These are phyloP conservation scores for Debaryomyces subglobosus DNA, from an alignment of 1,139 yeast genomes.

Conservation along the genomic window DNA sequence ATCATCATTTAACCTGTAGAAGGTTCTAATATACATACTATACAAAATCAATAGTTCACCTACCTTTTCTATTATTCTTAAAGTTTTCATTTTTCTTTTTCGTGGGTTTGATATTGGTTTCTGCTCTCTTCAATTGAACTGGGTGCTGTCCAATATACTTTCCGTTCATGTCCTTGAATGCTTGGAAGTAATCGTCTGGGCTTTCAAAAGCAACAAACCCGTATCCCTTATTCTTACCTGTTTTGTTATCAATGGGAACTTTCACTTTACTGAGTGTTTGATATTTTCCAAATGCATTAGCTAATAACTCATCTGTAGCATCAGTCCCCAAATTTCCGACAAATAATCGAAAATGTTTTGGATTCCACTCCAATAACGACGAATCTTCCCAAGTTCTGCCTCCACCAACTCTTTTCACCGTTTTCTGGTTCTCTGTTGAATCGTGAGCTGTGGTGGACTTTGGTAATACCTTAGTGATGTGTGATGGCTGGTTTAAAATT, in stretches of 20 bases:
- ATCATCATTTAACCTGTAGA: not conserved
- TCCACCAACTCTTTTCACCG: constrained; percentile 47
- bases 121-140: constrained; percentile 68
- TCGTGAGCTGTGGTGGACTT: constrained; percentile 1
- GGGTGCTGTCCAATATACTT: constrained; percentile 78
- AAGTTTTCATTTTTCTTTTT: constrained; percentile 18
- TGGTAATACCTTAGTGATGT: constrained; percentile 4
- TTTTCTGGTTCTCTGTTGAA: constrained; percentile 17
- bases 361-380: constrained; percentile 60
- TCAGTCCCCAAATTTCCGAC: constrained; percentile 77
- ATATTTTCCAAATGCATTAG: constrained; percentile 54
- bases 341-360: constrained; percentile 69
- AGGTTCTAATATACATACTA: constrained; percentile 3
- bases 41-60: not conserved
- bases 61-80: not conserved
- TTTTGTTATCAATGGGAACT: constrained; percentile 52
- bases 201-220: constrained; percentile 71
- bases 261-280: constrained; percentile 54
- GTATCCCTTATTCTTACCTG: constrained; percentile 59
- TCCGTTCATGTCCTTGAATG: constrained; percentile 77
- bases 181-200: constrained; percentile 65
- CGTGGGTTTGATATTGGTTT: constrained; percentile 45
- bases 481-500: constrained; percentile 6
- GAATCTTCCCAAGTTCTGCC: constrained; percentile 54
- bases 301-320: constrained; percentile 58